Conservation (phyloP, 257 asterid genomes). For the Striga asiatica region DNA sequence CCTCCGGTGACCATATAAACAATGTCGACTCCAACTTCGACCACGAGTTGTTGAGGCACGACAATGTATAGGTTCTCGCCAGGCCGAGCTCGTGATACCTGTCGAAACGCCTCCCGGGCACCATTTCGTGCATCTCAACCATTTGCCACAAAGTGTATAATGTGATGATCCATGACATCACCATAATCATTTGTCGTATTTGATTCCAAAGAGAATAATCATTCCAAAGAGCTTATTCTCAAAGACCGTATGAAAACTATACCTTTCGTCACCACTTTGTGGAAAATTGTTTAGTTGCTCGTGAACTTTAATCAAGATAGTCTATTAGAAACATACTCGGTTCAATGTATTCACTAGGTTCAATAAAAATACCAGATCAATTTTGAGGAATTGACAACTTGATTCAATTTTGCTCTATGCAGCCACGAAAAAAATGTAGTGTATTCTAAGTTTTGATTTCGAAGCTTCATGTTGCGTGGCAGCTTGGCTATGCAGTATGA, state of each 20-base stretch:
- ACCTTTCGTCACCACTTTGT: no score
- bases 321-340: no score
- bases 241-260: no score
- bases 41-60: slow-evolving; percentile 35
- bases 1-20: slow-evolving; percentile 55
- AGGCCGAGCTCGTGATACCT: slow-evolving; percentile 49
- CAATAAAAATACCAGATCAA: no score
- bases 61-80: slow-evolving; percentile 45
- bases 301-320: no score
- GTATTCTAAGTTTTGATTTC: neutral
- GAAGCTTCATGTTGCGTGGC: neutral
- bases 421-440: neutral
- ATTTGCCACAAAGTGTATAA: slow-evolving; percentile 43
- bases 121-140: slow-evolving; percentile 49
- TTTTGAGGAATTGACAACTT: no score
- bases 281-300: no score
- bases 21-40: slow-evolving; percentile 29
- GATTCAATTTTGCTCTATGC: no score
- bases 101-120: slow-evolving; percentile 42
- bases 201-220: no score
- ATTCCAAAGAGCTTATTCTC: no score
- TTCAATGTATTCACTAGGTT: no score
- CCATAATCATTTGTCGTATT: no score
- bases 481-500: slow-evolving; percentile 4
- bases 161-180: slow-evolving; percentile 35